A percentile compares a stretch with the other conserved stretches of the same genome.
These are phyloP conservation scores for Heliamphora pulchella DNA, from an alignment of 179 eudicot genomes.

Conservation along the genomic window DNA sequence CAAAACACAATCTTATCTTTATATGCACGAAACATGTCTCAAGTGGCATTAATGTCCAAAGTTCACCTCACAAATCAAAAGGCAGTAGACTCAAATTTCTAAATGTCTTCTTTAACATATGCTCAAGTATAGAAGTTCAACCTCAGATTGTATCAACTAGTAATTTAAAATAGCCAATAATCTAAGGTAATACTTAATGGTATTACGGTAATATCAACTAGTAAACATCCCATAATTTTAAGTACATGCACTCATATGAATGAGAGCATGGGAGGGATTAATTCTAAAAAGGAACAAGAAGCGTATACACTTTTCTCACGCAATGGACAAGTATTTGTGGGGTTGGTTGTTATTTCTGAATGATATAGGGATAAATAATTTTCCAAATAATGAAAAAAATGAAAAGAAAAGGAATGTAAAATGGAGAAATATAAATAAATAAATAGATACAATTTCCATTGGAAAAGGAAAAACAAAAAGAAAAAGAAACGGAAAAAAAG, in stretches of 20 bases:
- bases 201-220: too few species aligned
- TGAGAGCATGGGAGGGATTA: background rate
- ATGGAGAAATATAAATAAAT: background rate
- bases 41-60: too few species aligned
- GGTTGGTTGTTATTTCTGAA: too few species aligned
- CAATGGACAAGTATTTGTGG: background rate
- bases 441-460: background rate
- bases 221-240: background rate
- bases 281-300: background rate
- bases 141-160: background rate
- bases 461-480: background rate
- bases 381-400: background rate
- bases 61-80: too few species aligned
- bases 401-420: background rate
- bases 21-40: too few species aligned
- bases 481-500: background rate
- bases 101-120: too few species aligned
- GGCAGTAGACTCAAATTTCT: too few species aligned
- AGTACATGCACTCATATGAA: background rate
- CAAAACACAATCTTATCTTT: too few species aligned
- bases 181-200: too few species aligned
- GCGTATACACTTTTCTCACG: background rate
- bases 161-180: too few species aligned
- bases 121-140: background rate
- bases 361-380: too few species aligned